phyloP scores from a whole-genome alignment of 202 grass and related monocot species.

The Zoysia matrella region DNA sequence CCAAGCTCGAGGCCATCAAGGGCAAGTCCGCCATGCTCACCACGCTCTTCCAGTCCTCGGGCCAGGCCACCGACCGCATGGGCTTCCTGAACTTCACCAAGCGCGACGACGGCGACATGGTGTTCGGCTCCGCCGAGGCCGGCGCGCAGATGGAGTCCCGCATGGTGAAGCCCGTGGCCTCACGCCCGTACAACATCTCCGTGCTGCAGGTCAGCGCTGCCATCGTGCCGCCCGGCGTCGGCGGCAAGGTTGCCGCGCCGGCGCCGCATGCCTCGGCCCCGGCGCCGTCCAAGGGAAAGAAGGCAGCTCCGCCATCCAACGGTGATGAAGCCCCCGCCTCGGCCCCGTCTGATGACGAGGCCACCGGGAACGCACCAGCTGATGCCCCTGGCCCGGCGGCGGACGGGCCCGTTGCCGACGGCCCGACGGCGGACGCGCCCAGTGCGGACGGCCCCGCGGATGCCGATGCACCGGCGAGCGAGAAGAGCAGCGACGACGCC shows the following conservation, averaged over 20 bases:
- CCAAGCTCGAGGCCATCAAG: slow-evolving; percentile 59
- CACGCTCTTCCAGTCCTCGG: slow-evolving; percentile 66
- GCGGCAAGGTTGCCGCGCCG: slow-evolving; percentile 4
- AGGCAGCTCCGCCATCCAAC: neutral
- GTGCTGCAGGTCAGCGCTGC: slow-evolving; percentile 66
- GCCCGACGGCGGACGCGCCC: neutral
- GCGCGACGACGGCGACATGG: slow-evolving; percentile 48
- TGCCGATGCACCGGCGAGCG: slow-evolving; percentile 36
- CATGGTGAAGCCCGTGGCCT: slow-evolving; percentile 56
- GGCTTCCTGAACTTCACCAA: slow-evolving; percentile 74
- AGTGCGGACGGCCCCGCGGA: slow-evolving; percentile 9
- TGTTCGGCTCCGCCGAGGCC: slow-evolving; percentile 66
- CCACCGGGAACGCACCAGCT: slow-evolving; percentile 15
- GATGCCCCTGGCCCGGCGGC: slow-evolving; percentile 6
- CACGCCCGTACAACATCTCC: slow-evolving; percentile 80
- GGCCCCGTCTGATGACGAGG: slow-evolving; percentile 21
- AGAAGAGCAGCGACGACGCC: slow-evolving; percentile 9
- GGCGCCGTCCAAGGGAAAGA: slow-evolving; percentile 24
- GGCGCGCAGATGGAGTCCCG: slow-evolving; percentile 41
- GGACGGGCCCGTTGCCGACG: neutral
- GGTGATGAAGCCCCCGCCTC: neutral
- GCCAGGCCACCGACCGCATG: slow-evolving; percentile 56
- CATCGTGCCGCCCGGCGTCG: slow-evolving; percentile 65
- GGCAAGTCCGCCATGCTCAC: slow-evolving; percentile 57
- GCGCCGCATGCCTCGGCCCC: slow-evolving; percentile 1